These are phyloP conservation scores for Odontarrhena argentea DNA, from an alignment of 345 rosid genomes.

Conservation along the genomic window DNA sequence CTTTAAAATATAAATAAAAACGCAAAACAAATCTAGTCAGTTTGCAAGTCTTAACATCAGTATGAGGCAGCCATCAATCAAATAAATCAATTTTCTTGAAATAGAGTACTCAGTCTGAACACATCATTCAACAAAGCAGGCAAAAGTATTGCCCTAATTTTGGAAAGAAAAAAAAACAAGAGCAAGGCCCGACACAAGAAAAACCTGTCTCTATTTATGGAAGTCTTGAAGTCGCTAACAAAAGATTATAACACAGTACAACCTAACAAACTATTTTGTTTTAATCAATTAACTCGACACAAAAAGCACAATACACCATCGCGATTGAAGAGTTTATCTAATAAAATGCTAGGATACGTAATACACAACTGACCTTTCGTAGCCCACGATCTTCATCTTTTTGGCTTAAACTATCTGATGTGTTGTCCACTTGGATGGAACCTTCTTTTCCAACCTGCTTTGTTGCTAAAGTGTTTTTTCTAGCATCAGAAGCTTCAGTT, in stretches of 20 bases:
- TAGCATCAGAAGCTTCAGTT: constrained; percentile 53
- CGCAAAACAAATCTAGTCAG: constrained; percentile 28
- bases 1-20: constrained; percentile 48
- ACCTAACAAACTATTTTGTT: constrained; percentile 1
- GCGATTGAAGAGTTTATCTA: constrained; percentile 26
- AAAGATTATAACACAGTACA: constrained; percentile 12
- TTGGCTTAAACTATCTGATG: constrained; percentile 57
- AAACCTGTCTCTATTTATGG: constrained; percentile 17
- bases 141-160: constrained; percentile 5
- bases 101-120: constrained; percentile 8
- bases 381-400: constrained; percentile 55
- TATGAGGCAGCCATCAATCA: constrained; percentile 6
- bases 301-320: constrained; percentile 1
- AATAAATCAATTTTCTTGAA: constrained; percentile 1
- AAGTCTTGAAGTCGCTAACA: constrained; percentile 10
- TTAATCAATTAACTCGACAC: constrained; percentile 13
- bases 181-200: constrained; percentile 14
- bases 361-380: constrained; percentile 62
- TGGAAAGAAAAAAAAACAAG: background rate
- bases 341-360: constrained; percentile 18
- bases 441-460: constrained; percentile 55
- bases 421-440: constrained; percentile 49
- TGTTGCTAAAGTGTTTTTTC: constrained; percentile 42
- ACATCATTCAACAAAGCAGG: constrained; percentile 10
- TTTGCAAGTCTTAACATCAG: constrained; percentile 25